Conservation (phyloP, 768 basidiomycete genomes). For the Cytidiella melzeri region DNA sequence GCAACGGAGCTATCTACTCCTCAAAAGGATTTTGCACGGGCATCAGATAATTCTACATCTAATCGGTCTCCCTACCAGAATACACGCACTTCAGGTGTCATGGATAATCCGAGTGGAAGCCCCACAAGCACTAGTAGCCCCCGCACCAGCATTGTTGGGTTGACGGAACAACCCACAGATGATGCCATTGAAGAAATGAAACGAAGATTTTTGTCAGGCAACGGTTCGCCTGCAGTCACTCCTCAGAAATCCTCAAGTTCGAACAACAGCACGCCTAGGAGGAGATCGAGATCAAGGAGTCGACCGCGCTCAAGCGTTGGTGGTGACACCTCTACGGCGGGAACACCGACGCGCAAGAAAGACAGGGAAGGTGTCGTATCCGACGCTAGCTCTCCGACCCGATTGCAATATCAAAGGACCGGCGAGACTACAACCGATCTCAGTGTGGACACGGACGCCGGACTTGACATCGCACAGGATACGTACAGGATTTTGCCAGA, state of each 20-base stretch:
- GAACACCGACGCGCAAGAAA: neutral
- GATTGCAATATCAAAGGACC: slow-evolving; percentile 7
- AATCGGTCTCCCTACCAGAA: neutral
- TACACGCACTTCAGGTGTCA: neutral
- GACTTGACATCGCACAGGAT: neutral
- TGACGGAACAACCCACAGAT: slow-evolving; percentile 25
- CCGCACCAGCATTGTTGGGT: neutral
- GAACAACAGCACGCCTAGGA: slow-evolving; percentile 5
- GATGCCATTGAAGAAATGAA: slow-evolving; percentile 64
- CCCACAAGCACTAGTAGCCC: neutral
- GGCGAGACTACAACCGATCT: slow-evolving; percentile 3
- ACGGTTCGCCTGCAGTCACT: slow-evolving; percentile 11
- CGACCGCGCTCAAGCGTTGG: slow-evolving; percentile 9
- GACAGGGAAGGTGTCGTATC: neutral
- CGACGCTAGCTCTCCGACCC: slow-evolving; percentile 1
- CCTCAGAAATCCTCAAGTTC: slow-evolving; percentile 5
- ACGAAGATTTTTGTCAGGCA: slow-evolving; percentile 38
- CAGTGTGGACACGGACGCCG: slow-evolving; percentile 1
- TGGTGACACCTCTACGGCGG: slow-evolving; percentile 3
- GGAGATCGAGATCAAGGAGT: slow-evolving; percentile 11
- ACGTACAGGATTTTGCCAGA: slow-evolving; percentile 2
- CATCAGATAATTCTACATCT: neutral
- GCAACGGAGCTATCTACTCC: neutral
- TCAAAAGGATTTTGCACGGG: neutral
- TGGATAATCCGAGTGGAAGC: neutral